Base-by-base conservation (phyloP, 192 early-diverging fungal species). In the Backusella morwellensis region DNA sequence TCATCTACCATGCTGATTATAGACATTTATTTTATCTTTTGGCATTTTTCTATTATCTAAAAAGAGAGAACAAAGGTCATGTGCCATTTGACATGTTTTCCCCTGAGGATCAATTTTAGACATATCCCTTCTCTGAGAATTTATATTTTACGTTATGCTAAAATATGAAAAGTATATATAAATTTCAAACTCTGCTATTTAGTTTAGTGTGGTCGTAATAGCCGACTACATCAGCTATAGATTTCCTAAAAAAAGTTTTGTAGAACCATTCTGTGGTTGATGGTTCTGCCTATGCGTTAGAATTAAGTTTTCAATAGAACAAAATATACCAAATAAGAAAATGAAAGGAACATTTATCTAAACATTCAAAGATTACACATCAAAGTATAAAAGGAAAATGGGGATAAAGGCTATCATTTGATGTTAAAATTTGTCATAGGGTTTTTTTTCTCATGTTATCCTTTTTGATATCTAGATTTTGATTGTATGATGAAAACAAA, bases 271-370 rank as follows among this genome's bases (percentile, higher is more conserved):
- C 56, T 29, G 56, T 63, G 26, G 29, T 63, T 63, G 56, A 63
- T 29, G 56, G 56, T 12, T 29, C 9, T 63, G 23, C 26, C 4
- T 26, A 6, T 29, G 23, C 26, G 26, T 12, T 26, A 4, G 26
- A 63, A 63, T 63, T 63, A 63, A 63, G 56, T 29, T 63, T 63
- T 63, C 54, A 63, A 63, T 63, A 63, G 56, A 63, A 63, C 26
- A 63, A 63, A 63, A 63, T 9, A 29, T 63, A 63, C 56, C 21
- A 63, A 63, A 63, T 63, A 29, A 29, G 56, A 12, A 59, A 63
- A 11, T 63, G 26, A 29, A 63, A 63, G 23, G 56, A 63, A 63
- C 56, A 63, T 63, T 63, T 63, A 63, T 63, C 21, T 29, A 14
- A 63, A 63, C 56, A 29, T 63, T 63, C 26, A 63, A 0, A 26